Base-by-base conservation (phyloP, 164 flowering plant species). In the Aristolochia contorta region DNA sequence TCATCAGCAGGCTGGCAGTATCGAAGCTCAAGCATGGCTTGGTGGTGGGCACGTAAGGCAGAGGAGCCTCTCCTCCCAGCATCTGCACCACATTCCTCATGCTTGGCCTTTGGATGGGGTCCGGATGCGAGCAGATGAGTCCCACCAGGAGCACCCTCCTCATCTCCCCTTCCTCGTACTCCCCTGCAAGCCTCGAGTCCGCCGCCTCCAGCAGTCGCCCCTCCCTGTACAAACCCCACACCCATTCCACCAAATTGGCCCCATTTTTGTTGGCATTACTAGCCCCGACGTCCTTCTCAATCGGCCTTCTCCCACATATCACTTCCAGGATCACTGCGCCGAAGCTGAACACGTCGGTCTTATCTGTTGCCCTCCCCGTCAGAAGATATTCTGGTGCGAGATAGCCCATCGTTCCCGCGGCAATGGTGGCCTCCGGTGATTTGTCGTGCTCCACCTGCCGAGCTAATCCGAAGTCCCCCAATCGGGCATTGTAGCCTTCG, bases 361-460 rank as follows among this genome's bases (percentile, higher is more conserved):
- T 89, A 53, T 92, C 96, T 0, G 87, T 80, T 1, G 98, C 96
- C 48, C 85, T 69, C 0, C 96, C 97, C 0, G 96, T 84, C 6
- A 83, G 67, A 13, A 90, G 67, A 58, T 87, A 93, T 64, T 93
- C 98, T 0, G 97, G 97, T 0, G 98, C 97, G 60, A 93, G 67
- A 66, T 93, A 93, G n/a, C 97, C 97, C 94, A 93, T 89, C 54
- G 97, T 93, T 13, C 97, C 98, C 0, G 97, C 97, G 0, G 96
- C 83, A 5, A 81, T 86, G 0, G 96, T 86, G 0, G 94, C 90
- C 46, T 83, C 92, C 1, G 97, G 94, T 0, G 94, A 83, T 66
- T 82, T 83, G 45, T 87, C 90, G 55, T 90, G 94, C 73, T 87
- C 94, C 0, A 79, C 54, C 67, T 81, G 89, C 56, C 84, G 66